Evolutionary conservation across 2,329 filamentous ascomycete genomes (phyloP).

Genomic region (Macrophomina tecta): DNA sequence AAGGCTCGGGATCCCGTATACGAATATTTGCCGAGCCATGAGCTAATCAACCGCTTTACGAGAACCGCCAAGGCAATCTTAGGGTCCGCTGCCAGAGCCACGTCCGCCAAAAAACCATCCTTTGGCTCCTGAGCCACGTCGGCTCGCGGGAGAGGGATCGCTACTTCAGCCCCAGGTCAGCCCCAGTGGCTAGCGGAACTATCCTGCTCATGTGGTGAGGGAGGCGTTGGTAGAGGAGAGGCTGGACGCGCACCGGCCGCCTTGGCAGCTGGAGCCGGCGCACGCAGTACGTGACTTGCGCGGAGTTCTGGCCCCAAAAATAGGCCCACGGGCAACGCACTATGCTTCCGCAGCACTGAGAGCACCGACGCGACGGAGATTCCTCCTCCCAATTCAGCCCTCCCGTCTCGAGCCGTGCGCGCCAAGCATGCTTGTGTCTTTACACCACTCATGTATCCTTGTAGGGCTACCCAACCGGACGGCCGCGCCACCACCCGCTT

Average conservation of each 20-base stretch:
- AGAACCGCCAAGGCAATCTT: background rate
- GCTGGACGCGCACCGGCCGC: background rate
- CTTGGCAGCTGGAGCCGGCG: background rate
- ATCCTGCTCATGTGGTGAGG: background rate
- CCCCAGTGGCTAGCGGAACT: background rate
- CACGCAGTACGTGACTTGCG: background rate
- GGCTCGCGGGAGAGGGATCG: background rate
- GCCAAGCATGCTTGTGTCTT: background rate
- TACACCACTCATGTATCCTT: conserved; percentile 1
- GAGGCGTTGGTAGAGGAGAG: background rate
- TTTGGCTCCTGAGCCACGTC: background rate
- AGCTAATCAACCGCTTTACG: conserved; percentile 10
- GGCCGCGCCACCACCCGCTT: background rate
- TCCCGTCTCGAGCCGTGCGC: background rate
- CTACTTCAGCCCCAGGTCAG: background rate
- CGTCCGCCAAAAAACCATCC: background rate
- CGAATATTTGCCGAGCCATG: background rate
- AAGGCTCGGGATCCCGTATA: background rate
- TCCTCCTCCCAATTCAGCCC: background rate
- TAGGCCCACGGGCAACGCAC: background rate
- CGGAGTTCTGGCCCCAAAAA: background rate
- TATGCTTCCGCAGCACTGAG: background rate
- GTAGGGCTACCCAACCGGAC: background rate
- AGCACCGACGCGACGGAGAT: background rate
- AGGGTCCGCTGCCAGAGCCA: background rate